Base-by-base conservation (phyloP, 805 yeast genomes). In the Yarrowia sp. region DNA sequence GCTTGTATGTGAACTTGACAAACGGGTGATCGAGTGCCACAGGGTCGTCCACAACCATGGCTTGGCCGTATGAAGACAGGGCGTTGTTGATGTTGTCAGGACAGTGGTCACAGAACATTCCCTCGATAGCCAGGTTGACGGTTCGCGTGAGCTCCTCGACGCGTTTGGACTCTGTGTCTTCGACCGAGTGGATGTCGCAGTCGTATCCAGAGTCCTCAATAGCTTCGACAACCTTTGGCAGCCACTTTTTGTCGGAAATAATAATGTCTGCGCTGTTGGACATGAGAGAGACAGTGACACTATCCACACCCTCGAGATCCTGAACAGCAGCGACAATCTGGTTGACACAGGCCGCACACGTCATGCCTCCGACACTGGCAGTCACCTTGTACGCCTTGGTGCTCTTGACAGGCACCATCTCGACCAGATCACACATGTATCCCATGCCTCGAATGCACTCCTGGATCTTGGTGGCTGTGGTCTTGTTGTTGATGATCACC, bases 51-150 rank as follows among this genome's bases (percentile, higher is more conserved):
- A 87, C 80, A 15, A 75, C 77, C 9, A 88, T 79, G 1, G 87
- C 85, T 43, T 83, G 84, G 67, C 91, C 92, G 71, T 82, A 86
- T 8, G 80, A 79, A 1, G 78, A 73, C 50, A 90, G 78, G 41
- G 83, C 83, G 3, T 80, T 77, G 73, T 82, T 83, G 40, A 89
- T 82, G 1, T 82, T 75, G 42, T 81, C 83, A 0, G 94, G 94
- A 75, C 94, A 90, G 73, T 87, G 85, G 14, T 72, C 84, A 77
- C 94, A 90, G 75, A 78, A 87, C 91, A 89, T 88, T 0, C 92
- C 92, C 0, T 80, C 80, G 9, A 89, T 81, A 52, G 79, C 81
- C 68, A 90, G 78, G 70, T 84, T 84, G 55, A 89, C 84, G 0
- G 87, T 81, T 72, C 94, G 81, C 3, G 89, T 80, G 55, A 78